Base-by-base conservation (phyloP, 2,329 filamentous ascomycete species). In the Biscogniauxia sp. region DNA sequence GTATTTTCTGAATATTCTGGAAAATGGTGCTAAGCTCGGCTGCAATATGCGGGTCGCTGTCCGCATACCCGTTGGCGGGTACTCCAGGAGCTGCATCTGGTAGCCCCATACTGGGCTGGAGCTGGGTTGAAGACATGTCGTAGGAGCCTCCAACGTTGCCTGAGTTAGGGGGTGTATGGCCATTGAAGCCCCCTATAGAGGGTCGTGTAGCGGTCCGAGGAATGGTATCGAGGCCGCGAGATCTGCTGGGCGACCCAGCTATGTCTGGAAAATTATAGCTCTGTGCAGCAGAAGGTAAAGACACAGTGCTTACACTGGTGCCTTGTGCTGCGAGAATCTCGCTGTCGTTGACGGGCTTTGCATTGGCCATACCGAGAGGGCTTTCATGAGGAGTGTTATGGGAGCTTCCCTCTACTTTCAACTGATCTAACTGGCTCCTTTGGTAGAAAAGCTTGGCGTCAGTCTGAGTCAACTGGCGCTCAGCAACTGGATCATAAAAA, bases 401-500 rank as follows among this genome's bases (percentile, higher is more conserved):
- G 23, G 68, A 68, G 60, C 69, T 74, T 61, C 67, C 75, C 60
- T 69, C 71, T 55, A 66, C 67, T 68, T 74, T 81, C 66, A 70
- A 71, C 59, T 75, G 72, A 64, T 89, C 89, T 60, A 88, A 80
- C 75, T 93, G 91, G 76, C 92, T 93, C 66, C 91, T 85, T 78
- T 97, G 94, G 75, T 97, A 99, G 79, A 98, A 96, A 64, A 97
- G 84, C 76, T 97, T 98, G 61, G 94, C 92, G 74, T 99, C 95
- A 25, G 91, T 89, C 75, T 97, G 93, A 71, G 90, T 96, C 87
- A 97, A 90, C 72, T 94, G 91, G 70, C 95, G 96, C 77, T 99
- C 95, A 57, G 92, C 91, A 56, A 94, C 89, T 71, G 94, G 92
- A 76, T 97, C 93, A 78, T 96, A 97, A 73, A 93, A 96, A 20